Base-by-base conservation (phyloP, 345 rosid species). In the Cardamine chenopodiifolia region DNA sequence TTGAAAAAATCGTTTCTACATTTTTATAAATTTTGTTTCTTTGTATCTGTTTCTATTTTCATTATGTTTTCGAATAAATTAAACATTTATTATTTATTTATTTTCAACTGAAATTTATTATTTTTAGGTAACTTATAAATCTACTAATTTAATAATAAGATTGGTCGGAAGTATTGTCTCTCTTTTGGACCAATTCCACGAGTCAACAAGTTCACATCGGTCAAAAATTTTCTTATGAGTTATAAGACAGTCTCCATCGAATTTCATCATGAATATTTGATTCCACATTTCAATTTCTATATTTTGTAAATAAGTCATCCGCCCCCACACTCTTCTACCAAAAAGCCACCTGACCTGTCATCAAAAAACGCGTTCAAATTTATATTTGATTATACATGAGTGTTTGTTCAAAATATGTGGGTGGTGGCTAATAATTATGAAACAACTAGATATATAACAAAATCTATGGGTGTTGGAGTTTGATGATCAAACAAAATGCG, bases 401-500 rank as follows among this genome's bases (percentile, higher is more conserved):
- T 48, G 20, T 61, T 71, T 25, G 42, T 50, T 61, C 68, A 71
- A 59, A 17, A 49, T 60, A 49, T 47, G 14, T 59, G 37, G 75
- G 37, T 60, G 66, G 25, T 60, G 59, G 26, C 37, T 44, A 70
- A 70, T 29, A 45, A 12, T 42, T 12, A 69, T 28, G 48, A 29
- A 13, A 28, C 3, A 50, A 52, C 15, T 49, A 18, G 2, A 55
- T 23, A 35, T 11, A 37, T 12, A 58, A 10, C 15, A 35, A 12
- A 18, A 54, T 31, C 53, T 22, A 7, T 59, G 26, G 28, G 31
- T 29, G 68, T 50, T 62, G 42, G 40, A 72, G 53, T 72, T 72
- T 52, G 76, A 62, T 52, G 69, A 62, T 72, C 62, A 52, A 72
- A 39, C 76, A 52, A 62, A 61, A 39, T 26, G 49, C 8, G 37